These are phyloP conservation scores for Aspergillus aculeatus DNA, from an alignment of 2,329 filamentous ascomycete genomes.

Conservation along the genomic window DNA sequence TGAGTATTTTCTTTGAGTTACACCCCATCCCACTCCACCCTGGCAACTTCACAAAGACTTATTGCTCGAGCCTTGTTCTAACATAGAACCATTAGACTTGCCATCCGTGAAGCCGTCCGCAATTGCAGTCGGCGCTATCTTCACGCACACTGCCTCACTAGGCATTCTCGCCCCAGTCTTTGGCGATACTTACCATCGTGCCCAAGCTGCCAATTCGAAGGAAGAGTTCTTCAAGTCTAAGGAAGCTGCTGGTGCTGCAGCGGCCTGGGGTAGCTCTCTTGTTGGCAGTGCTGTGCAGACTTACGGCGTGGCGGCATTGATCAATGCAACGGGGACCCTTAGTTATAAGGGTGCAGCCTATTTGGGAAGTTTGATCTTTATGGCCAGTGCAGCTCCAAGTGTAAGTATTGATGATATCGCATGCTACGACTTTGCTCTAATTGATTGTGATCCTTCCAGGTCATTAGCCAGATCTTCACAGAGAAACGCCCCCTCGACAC, in stretches of 20 bases:
- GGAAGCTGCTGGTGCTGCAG: conserved; percentile 82
- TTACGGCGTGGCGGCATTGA: conserved; percentile 84
- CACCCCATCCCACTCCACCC: too few relatives aligned
- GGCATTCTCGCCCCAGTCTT: conserved; percentile 87
- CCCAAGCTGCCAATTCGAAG: conserved; percentile 87
- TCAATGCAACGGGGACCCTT: conserved; percentile 92
- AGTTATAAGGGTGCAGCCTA: conserved; percentile 98
- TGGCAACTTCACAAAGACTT: too few relatives aligned
- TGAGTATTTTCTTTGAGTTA: conserved; percentile 38
- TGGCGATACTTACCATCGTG: conserved; percentile 89
- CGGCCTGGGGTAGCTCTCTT: conserved; percentile 87
- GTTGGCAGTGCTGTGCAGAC: conserved; percentile 84
- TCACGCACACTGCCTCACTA: conserved; percentile 89
- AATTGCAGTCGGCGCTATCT: conserved; percentile 91
- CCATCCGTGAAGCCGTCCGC: conserved; percentile 94
- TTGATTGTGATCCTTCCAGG: conserved; percentile 52
- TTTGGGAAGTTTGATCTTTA: conserved; percentile 86
- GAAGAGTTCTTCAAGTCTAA: conserved; percentile 94
- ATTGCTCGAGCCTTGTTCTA: too few relatives aligned
- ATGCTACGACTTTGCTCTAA: background rate
- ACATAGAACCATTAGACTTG: conserved; percentile 52
- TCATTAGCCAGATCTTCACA: conserved; percentile 79
- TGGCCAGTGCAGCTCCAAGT: conserved; percentile 81
- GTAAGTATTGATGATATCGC: conserved; percentile 54
- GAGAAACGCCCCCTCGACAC: conserved; percentile 93